Evolutionary conservation across 2,329 filamentous ascomycete species (phyloP).

Genomic region (Cephalotrichum gorgonifer): DNA sequence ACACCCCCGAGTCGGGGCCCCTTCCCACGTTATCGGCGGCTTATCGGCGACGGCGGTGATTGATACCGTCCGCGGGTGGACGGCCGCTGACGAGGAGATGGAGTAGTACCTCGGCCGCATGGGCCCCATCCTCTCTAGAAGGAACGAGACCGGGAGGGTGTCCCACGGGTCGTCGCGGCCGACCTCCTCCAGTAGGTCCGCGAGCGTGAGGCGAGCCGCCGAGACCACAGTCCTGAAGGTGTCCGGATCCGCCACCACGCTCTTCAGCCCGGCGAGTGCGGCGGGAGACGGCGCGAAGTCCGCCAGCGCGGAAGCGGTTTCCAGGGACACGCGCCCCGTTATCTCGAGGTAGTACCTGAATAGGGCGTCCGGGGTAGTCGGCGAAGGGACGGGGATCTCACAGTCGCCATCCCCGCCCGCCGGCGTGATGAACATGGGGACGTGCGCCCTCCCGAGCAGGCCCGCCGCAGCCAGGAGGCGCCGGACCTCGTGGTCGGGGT

Average conservation of each 20-base stretch:
- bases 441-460: background rate
- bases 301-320: conserved; percentile 36
- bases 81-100: conserved; percentile 44
- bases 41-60: conserved; percentile 14
- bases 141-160: conserved; percentile 30
- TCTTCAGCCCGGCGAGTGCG: conserved; percentile 14
- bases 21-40: background rate
- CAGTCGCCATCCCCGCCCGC: no score
- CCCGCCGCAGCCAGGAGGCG: conserved; percentile 15
- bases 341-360: conserved; percentile 37
- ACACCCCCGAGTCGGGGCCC: background rate
- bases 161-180: conserved; percentile 12
- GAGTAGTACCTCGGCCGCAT: conserved; percentile 46
- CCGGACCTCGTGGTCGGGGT: conserved; percentile 21
- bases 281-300: conserved; percentile 37
- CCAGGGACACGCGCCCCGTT: conserved; percentile 19
- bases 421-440: background rate
- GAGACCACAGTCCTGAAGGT: background rate
- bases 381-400: conserved; percentile 8
- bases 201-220: conserved; percentile 13
- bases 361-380: conserved; percentile 24
- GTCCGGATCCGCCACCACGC: conserved; percentile 12
- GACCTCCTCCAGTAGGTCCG: conserved; percentile 12
- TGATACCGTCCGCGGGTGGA: conserved; percentile 10
- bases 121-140: conserved; percentile 44